Conservation (phyloP, 2,329 filamentous ascomycete species). For the Cadophora sp. region DNA sequence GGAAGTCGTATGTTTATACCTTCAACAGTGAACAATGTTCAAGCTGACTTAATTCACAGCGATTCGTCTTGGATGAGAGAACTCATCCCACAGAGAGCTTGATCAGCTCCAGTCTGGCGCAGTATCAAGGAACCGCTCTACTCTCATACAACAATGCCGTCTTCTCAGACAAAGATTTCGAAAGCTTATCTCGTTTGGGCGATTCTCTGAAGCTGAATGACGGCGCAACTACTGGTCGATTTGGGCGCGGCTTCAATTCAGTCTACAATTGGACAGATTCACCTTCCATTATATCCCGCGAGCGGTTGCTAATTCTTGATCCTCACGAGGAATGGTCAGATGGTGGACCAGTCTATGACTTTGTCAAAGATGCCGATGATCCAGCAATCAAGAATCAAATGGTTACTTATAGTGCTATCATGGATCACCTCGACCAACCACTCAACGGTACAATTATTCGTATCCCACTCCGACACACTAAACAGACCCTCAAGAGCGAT, state of each 20-base stretch:
- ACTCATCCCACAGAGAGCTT: conserved; percentile 37
- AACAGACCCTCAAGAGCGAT: conserved; percentile 39
- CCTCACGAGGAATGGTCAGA: conserved; percentile 45
- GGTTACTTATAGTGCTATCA: conserved; percentile 39
- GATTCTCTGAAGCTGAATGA: conserved; percentile 44
- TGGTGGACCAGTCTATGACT: conserved; percentile 43
- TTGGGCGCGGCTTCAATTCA: conserved; percentile 47
- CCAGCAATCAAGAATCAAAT: conserved; percentile 42
- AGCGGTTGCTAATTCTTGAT: conserved; percentile 44
- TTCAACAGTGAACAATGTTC: background rate
- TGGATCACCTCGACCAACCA: conserved; percentile 28
- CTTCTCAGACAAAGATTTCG: conserved; percentile 43
- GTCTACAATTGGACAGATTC: conserved; percentile 49
- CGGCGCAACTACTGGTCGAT: conserved; percentile 44
- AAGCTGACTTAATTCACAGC: conserved; percentile 28
- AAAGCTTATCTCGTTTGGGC: conserved; percentile 42
- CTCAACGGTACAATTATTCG: conserved; percentile 46
- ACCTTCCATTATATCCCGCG: conserved; percentile 45
- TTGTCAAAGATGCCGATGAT: conserved; percentile 37
- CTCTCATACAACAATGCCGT: conserved; percentile 45
- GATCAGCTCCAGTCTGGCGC: conserved; percentile 37
- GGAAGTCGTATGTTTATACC: conserved; percentile 59
- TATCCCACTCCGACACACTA: conserved; percentile 43
- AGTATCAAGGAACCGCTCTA: conserved; percentile 46
- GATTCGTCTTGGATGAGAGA: conserved; percentile 41